These are phyloP conservation scores for Pythium monospermum DNA, from an alignment of 352 stramenopile species.

Conservation along the genomic window DNA sequence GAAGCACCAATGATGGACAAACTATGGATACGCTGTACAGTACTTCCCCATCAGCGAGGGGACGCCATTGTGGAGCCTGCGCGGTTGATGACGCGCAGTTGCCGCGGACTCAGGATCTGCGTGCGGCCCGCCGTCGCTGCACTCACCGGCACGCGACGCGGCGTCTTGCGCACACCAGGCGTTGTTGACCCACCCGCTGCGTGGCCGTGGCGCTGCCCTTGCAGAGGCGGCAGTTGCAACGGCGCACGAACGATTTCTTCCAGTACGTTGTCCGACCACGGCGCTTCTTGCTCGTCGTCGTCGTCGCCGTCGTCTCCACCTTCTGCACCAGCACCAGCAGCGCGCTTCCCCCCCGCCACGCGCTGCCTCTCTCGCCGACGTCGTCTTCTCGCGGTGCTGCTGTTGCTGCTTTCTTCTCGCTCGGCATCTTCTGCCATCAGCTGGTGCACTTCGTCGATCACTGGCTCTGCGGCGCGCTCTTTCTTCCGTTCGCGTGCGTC, in stretches of 20 bases:
- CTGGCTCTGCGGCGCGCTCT: constrained; percentile 40
- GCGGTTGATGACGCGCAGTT: constrained; percentile 18
- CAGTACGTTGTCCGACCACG: constrained; percentile 9
- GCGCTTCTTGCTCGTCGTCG: constrained; percentile 1
- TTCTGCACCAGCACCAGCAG: neutral
- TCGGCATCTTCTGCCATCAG: constrained; percentile 24
- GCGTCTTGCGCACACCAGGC: constrained; percentile 20
- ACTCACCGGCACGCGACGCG: constrained; percentile 19
- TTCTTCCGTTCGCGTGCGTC: constrained; percentile 64
- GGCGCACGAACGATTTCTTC: constrained; percentile 19
- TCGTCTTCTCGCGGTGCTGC: neutral
- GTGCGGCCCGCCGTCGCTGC: constrained; percentile 19
- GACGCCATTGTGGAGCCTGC: no score
- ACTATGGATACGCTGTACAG: no score
- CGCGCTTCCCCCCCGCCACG: constrained; percentile 4
- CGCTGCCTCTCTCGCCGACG: constrained; percentile 5
- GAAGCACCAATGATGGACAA: no score
- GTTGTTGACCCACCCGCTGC: neutral
- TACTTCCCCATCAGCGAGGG: no score
- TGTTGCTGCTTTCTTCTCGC: neutral
- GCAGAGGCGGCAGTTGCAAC: constrained; percentile 16
- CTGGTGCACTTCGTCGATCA: constrained; percentile 57
- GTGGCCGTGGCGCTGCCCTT: neutral
- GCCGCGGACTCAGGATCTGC: constrained; percentile 26
- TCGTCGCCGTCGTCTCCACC: neutral